Evolutionary conservation across 148 eudicot genomes (phyloP), one percentile per base, ranked within the genome.

Genomic region (Salicornia ramosissima): DNA sequence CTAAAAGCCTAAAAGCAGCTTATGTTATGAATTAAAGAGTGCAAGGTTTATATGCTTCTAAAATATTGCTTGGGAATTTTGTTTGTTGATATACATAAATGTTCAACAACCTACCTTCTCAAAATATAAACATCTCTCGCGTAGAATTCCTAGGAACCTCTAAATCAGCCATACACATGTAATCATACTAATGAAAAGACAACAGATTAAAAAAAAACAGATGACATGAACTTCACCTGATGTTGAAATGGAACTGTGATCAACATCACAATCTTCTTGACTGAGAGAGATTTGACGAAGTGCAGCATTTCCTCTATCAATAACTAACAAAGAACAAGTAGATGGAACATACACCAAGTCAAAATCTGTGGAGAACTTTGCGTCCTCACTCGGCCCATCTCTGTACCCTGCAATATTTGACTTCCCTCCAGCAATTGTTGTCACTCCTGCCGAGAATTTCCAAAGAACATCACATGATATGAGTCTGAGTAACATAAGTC

Each of bases 381-480:
- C 99, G 79, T 86, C 89, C 67, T 89, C 99, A 67, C 97, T 89
- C 5, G 99, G 97, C 47, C 99, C 99, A 71, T 91, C 99, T 78
- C 97, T 89, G 80, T 88, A 91, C 56, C 99, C 99, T 39, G 92
- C 85, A 80, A 86, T 80, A 82, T 83, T 95, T 50, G 99, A 95
- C 77, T 91, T 95, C 8, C 99, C 99, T 57, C 99, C 99, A 68
- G 99, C 99, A 82, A 95, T 95, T 47, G 99, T 95, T 30, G 97
- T 88, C 82, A 95, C 99, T 65, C 99, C 99, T 95, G 80, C 59
- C 77, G 39, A 50, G 5, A 52, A 51, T n/a, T 61, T 49, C 55
- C 40, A 40, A 19, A n/a, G 67, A 57, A 71, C 22, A 33, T 4
- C 22, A 16, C 3, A 18, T 29, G 26, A 21, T 40, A 39, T 2